Evolutionary conservation across 495 filamentous ascomycete species (phyloP).

Genomic region (Chaetomidium leptoderma): DNA sequence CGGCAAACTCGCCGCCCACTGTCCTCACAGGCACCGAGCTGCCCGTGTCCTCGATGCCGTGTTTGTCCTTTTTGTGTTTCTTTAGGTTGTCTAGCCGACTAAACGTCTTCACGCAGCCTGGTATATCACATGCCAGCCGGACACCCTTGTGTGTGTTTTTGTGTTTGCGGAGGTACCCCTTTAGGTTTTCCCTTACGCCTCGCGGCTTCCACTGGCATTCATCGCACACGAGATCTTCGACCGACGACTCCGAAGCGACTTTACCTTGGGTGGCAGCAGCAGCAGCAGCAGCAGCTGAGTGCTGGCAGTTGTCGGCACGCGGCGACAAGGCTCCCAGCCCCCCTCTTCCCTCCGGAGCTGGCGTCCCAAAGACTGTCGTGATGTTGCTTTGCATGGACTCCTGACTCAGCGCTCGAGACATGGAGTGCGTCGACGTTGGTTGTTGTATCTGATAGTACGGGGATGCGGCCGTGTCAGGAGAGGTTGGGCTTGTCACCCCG

Average conservation of each 20-base stretch:
- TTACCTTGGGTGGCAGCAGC: background rate
- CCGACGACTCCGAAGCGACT: conserved; percentile 4
- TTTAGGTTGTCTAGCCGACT: conserved; percentile 44
- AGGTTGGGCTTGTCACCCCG: conserved; percentile 18
- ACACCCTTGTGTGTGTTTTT: conserved; percentile 39
- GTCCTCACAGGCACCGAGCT: conserved; percentile 24
- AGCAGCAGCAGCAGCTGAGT: background rate
- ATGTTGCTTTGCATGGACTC: conserved; percentile 23
- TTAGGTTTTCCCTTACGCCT: conserved; percentile 36
- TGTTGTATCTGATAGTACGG: conserved; percentile 21
- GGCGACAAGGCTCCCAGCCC: conserved; percentile 17
- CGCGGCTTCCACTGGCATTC: conserved; percentile 39
- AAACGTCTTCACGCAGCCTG: conserved; percentile 38
- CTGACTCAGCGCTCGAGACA: conserved; percentile 27
- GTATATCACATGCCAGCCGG: conserved; percentile 31
- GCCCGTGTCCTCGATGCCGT: conserved; percentile 31
- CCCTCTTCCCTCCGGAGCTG: conserved; percentile 13
- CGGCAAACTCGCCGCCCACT: conserved; percentile 15
- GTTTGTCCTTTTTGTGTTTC: conserved; percentile 40
- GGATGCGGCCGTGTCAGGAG: conserved; percentile 13
- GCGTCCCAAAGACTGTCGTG: conserved; percentile 16
- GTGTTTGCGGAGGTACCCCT: conserved; percentile 38
- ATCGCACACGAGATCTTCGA: conserved; percentile 34
- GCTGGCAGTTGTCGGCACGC: conserved; percentile 10
- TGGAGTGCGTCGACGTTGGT: conserved; percentile 11